Evolutionary conservation across 139 green algal species (phyloP), one percentile per base, ranked within the genome.

Genomic region (Volvox reticuliferus): DNA sequence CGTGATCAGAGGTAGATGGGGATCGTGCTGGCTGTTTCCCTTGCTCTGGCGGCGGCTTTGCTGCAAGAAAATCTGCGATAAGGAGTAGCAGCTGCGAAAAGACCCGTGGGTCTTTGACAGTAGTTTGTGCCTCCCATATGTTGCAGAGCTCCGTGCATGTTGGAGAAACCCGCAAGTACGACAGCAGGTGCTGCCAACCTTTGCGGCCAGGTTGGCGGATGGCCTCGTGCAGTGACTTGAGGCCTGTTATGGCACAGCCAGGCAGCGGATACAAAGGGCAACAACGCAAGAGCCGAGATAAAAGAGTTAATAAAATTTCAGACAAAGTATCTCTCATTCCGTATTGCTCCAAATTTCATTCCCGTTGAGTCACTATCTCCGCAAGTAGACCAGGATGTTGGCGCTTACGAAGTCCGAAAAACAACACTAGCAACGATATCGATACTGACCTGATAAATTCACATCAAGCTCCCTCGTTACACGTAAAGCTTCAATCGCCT

Each of bases 101-200:
- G 32, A 91, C 86, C 19, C 32, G 33, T 18, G 67, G 55, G 50
- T 93, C 77, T 62, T 92, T 92, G 6, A 78, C n/a, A 28, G 33
- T 86, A 1, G 63, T 13, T 30, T 94, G 93, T 0, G 77, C 77
- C 30, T 95, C 93, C 91, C 91, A 95, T 3, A 92, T 71, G 26
- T 73, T 65, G 12, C 69, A 44, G 55, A 93, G 86, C 86, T 91
- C 73, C 33, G 37, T 26, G 79, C 86, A 55, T 24, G n/a, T 1
- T 0, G 92, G 92, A 0, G 90, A 92, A 28, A 83, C 67, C 12
- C 55, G 33, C 24, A 92, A 37, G 24, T 86, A 90, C 5, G 65
- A 76, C n/a, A 69, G 13, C 22, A 93, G 91, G 24, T 36, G 5
- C 30, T 36, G 28, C 73, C 86, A 83, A 55, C 86, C 73, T 14